phyloP scores from a whole-genome alignment of 805 yeast species.

The Wickerhamomyces bisporus region DNA sequence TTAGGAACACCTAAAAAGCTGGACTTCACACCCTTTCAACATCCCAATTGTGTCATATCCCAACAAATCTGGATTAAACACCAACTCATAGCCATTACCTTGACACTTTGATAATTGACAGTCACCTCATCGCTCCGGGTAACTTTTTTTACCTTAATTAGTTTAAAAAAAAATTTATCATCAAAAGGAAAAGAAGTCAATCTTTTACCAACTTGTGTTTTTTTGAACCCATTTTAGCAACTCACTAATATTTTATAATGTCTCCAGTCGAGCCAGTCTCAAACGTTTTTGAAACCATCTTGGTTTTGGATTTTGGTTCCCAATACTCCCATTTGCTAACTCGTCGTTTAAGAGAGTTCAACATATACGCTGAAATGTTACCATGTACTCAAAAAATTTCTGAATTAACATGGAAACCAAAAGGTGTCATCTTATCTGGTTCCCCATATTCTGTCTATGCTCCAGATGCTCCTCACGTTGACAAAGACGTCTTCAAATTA shows the following conservation, averaged over 20 bases:
- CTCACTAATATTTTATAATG: constrained; percentile 19
- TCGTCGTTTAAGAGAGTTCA: constrained; percentile 95
- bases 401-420: constrained; percentile 91
- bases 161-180: background rate
- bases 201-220: no score
- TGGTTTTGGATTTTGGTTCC: constrained; percentile 97
- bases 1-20: no score
- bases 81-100: no score
- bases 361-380: constrained; percentile 97
- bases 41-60: no score
- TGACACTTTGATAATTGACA: background rate
- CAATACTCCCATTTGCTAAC: constrained; percentile 97
- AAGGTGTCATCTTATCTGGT: constrained; percentile 93
- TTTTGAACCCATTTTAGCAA: background rate
- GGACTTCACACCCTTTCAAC: no score
- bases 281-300: constrained; percentile 89
- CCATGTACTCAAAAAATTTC: constrained; percentile 98
- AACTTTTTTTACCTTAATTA: background rate
- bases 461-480: constrained; percentile 95
- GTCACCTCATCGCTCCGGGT: background rate
- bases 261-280: constrained; percentile 56
- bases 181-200: no score
- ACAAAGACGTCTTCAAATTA: constrained; percentile 85
- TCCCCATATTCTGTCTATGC: constrained; percentile 98
- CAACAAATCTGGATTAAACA: no score